Evolutionary conservation across 106 monocot species (phyloP).

Genomic region (Platanthera zijinensis): DNA sequence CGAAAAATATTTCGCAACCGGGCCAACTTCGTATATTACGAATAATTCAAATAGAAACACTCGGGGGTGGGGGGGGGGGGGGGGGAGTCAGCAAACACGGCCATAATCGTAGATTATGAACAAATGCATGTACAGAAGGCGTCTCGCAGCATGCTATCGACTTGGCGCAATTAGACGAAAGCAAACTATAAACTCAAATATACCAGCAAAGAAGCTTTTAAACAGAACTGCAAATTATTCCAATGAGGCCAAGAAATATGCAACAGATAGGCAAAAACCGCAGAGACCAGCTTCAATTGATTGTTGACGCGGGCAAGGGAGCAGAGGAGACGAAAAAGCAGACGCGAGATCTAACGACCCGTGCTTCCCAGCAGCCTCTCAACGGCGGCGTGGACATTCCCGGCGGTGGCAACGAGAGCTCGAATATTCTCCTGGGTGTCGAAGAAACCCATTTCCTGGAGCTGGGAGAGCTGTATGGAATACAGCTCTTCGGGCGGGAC

Average conservation of each 20-base stretch:
- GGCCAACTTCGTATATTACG: no score
- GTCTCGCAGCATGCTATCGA: not conserved
- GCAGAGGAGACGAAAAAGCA: not conserved
- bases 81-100: not conserved
- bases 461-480: slow-evolving; percentile 83
- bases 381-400: slow-evolving; percentile 90
- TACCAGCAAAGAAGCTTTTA: not conserved
- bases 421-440: slow-evolving; percentile 92
- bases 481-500: slow-evolving; percentile 88
- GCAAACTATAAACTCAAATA: not conserved
- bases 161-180: not conserved
- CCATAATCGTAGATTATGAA: not conserved
- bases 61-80: not conserved
- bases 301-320: not conserved
- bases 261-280: not conserved
- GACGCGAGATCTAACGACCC: slow-evolving; percentile 36
- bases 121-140: not conserved
- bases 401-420: slow-evolving; percentile 69
- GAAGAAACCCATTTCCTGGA: slow-evolving; percentile 97
- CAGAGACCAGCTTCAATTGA: not conserved
- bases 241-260: not conserved
- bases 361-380: slow-evolving; percentile 74
- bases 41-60: not conserved
- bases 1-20: no score
- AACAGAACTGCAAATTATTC: not conserved